Base-by-base conservation (phyloP, 106 monocot species). In the Gastrodia elata region DNA sequence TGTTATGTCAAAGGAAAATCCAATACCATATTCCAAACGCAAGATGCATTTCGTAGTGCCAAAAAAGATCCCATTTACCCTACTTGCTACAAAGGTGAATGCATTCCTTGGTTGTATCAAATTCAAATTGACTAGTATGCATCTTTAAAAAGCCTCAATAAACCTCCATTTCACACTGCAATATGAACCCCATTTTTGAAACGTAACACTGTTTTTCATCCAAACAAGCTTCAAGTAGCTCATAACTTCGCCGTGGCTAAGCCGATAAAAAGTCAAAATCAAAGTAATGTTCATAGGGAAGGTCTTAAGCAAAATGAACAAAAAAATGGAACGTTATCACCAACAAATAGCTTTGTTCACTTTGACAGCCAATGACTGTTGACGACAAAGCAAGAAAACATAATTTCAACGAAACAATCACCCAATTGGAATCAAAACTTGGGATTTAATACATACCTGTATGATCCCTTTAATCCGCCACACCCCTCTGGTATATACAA, bases 401-500 rank as follows among this genome's bases (percentile, higher is more conserved):
- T 15, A 46, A 46, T 46, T 46, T 46, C 13, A 11, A 67, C 18
- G 36, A 67, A 67, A 30, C 4, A 1, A 37, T 67, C 6, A 67
- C 36, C 67, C 30, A 67, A 67, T 36, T 6, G 25, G 16, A 67
- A 18, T 10, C 4, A 61, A 61, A 52, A 46, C 5, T 70, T 20
- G 26, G 1, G 22, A 26, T 10, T 26, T 39, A 24, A 44, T 68
- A 4, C 36, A 5, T 34, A 85, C 85, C 85, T 81, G 85, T 25
- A 87, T 87, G 67, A 87, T 87, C 55, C 86, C 83, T 67, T 87
- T 87, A 49, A 87, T 82, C 46, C 83, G 68, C 86, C 86, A 86
- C 8, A 86, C 82, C 4, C 86, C 86, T 18, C 74, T 75, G 40
- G 68, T 80, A 56, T 71, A 74, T 15, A 86, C 79, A 1, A 86